These are phyloP conservation scores for Boletales sp. DNA, from an alignment of 768 basidiomycete genomes.

Conservation along the genomic window DNA sequence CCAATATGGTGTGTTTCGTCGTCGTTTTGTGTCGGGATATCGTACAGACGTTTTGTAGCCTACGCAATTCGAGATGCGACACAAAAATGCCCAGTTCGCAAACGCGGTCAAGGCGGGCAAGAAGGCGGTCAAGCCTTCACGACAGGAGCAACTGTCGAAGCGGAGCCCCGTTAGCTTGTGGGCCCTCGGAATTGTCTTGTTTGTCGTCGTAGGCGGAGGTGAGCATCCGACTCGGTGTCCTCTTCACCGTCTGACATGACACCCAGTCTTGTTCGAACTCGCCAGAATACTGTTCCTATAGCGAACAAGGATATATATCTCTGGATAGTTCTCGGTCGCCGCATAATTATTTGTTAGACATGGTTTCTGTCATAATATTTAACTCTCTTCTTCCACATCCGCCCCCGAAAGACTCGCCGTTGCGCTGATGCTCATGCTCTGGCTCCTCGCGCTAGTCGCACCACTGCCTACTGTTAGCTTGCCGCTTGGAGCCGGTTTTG, in stretches of 20 bases:
- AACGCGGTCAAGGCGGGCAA: constrained; percentile 70
- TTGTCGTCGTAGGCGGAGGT: constrained; percentile 82
- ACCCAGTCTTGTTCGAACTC: constrained; percentile 71
- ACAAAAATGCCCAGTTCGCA: constrained; percentile 78
- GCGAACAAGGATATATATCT: not conserved
- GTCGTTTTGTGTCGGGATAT: not conserved
- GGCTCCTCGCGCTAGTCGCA: constrained; percentile 44
- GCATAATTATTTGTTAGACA: constrained; percentile 7
- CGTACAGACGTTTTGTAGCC: constrained; percentile 42
- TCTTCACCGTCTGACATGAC: constrained; percentile 8
- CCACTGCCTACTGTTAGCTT: constrained; percentile 27
- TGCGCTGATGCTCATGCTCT: constrained; percentile 61
- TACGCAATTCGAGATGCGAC: constrained; percentile 78
- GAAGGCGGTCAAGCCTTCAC: constrained; percentile 68
- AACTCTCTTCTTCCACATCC: constrained; percentile 38
- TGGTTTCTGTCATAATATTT: constrained; percentile 9
- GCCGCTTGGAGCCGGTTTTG: constrained; percentile 9
- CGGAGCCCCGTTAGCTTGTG: constrained; percentile 72
- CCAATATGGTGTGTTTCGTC: constrained; percentile 30
- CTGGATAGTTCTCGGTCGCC: constrained; percentile 8
- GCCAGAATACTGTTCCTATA: constrained; percentile 63
- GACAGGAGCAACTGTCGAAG: constrained; percentile 67
- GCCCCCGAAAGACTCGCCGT: constrained; percentile 47
- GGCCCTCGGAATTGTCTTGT: constrained; percentile 70
- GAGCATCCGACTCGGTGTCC: constrained; percentile 23